Conservation (phyloP, 345 rosid species). For the Chamaenerion angustifolium region DNA sequence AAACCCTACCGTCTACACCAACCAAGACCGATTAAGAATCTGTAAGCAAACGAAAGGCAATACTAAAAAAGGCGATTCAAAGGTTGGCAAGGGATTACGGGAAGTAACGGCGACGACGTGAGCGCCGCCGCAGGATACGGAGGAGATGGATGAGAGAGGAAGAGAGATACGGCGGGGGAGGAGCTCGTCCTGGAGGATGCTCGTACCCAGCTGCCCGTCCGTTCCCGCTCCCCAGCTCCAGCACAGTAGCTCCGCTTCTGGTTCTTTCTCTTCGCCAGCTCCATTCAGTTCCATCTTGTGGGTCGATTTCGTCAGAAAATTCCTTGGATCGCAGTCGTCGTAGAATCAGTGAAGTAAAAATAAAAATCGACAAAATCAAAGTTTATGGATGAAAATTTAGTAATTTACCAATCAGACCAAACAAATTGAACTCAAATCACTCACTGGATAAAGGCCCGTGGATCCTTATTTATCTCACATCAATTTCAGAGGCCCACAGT, state of each 20-base stretch:
- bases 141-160: constrained; percentile 37
- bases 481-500: too few relatives aligned
- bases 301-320: too few relatives aligned
- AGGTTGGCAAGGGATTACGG: constrained; percentile 16
- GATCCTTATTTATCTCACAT: too few relatives aligned
- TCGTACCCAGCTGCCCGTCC: constrained; percentile 79
- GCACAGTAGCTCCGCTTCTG: constrained; percentile 11
- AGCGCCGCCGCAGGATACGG: constrained; percentile 87
- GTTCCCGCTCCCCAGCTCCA: constrained; percentile 99
- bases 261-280: neutral
- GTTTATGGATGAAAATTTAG: too few relatives aligned
- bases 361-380: too few relatives aligned
- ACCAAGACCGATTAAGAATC: neutral
- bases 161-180: constrained; percentile 59
- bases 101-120: constrained; percentile 67
- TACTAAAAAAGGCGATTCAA: neutral
- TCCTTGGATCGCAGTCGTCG: too few relatives aligned
- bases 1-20: constrained; percentile 46
- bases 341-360: too few relatives aligned
- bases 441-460: too few relatives aligned
- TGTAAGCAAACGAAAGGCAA: neutral
- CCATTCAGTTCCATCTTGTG: neutral
- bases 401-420: too few relatives aligned
- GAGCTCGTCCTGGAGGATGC: constrained; percentile 54
- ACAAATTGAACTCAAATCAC: too few relatives aligned